These are phyloP conservation scores for Aspergillus leporis DNA, from an alignment of 495 filamentous ascomycete genomes.

Conservation along the genomic window DNA sequence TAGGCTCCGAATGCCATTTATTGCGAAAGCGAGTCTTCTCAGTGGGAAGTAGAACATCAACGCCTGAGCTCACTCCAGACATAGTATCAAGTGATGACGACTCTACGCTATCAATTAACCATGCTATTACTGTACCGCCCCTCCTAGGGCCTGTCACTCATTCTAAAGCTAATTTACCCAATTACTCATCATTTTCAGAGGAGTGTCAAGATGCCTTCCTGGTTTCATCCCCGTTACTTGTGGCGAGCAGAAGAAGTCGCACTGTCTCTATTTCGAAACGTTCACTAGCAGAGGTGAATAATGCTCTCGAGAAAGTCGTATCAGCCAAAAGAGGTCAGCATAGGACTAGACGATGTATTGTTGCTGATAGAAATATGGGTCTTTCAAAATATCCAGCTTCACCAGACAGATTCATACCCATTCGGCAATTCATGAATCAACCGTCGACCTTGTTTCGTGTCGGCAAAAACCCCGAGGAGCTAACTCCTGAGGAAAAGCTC, in stretches of 20 bases:
- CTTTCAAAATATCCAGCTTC: conserved; percentile 24
- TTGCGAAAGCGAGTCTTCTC: conserved; percentile 18
- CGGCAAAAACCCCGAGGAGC: conserved; percentile 59
- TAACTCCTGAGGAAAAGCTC: conserved; percentile 62
- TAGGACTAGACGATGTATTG: conserved; percentile 14
- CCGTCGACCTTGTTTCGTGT: conserved; percentile 60
- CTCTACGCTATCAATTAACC: conserved; percentile 3
- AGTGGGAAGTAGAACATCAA: not conserved
- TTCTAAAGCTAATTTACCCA: not conserved
- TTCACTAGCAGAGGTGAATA: not conserved
- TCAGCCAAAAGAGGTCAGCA: conserved; percentile 18
- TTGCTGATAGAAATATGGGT: conserved; percentile 4
- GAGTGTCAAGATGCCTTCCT: not conserved
- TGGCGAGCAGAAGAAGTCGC: not conserved
- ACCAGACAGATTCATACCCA: conserved; percentile 72
- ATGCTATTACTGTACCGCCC: not conserved
- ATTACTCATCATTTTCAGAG: not conserved
- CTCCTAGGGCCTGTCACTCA: conserved; percentile 1
- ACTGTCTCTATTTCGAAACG: not conserved
- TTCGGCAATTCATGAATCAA: conserved; percentile 44
- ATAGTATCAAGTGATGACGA: conserved; percentile 10
- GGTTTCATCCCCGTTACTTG: not conserved
- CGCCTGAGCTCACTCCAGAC: conserved; percentile 8
- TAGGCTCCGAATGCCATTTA: conserved; percentile 29
- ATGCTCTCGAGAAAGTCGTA: no score